Evolutionary conservation across 495 filamentous ascomycete genomes (phyloP), one percentile per base, ranked within the genome.

Genomic region (Penicillium paxilli): DNA sequence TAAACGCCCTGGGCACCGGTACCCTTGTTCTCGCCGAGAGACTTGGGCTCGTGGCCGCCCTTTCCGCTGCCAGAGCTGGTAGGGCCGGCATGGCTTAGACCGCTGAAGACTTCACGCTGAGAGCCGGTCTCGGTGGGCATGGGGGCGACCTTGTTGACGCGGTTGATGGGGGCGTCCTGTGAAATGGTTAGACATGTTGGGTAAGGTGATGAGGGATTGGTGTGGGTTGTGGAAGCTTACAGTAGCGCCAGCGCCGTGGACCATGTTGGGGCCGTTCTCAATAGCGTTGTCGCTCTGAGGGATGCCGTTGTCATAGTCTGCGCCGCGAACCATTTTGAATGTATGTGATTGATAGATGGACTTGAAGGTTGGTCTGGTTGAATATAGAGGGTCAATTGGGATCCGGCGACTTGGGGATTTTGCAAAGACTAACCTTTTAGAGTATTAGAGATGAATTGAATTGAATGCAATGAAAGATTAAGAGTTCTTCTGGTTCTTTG

Each of bases 231-330:
- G 21, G 28, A 21, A 10, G 68, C 67, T 28, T 68, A 79, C 77
- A 38, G 55, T 64, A 9, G 60, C 50, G 54, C 68, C 72, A 25
- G 58, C 62, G 25, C 73, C 75, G 63, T 78, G 75, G 44, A 56
- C 68, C 63, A 77, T 76, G 49, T 52, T 77, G 24, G 70, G 57
- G 44, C 72, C 76, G 26, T 70, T 55, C 49, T 80, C 80, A 35
- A 81, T 70, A 28, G 76, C 59, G 62, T 81, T 80, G 58, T 80
- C 79, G 60, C 74, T 75, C 40, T 76, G 71, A 53, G 71, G 71
- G 58, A 78, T 52, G 37, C 68, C 67, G 62, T 80, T 72, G 52
- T 77, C 73, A 69, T 69, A 80, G 33, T 79, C 72, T 44, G 75
- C 76, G 63, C 78, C 78, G 62, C 77, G 77, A 64, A 71, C 69